Evolutionary conservation across 2,329 filamentous ascomycete genomes (phyloP).

Genomic region (Trichoderma asperellum): DNA sequence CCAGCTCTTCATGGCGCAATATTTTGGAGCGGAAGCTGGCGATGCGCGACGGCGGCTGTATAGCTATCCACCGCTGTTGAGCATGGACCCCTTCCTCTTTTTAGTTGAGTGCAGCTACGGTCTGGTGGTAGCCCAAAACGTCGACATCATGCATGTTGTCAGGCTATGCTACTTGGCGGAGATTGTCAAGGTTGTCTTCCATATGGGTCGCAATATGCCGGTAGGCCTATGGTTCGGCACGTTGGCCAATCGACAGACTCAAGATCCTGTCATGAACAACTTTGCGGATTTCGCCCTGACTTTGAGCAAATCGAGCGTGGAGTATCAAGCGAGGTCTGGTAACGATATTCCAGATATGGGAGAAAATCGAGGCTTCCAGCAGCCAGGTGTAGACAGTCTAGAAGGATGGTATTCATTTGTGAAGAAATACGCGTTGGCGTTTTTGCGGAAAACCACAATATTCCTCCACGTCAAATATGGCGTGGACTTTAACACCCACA

Average conservation of each 20-base stretch:
- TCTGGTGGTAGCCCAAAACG: conserved; percentile 66
- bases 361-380: conserved; percentile 56
- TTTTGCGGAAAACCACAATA: conserved; percentile 82
- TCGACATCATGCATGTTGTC: conserved; percentile 79
- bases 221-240: conserved; percentile 53
- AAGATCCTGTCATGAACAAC: conserved; percentile 54
- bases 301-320: conserved; percentile 52
- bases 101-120: conserved; percentile 77
- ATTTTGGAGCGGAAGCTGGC: conserved; percentile 49
- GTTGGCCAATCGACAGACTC: conserved; percentile 48
- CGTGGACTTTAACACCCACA: conserved; percentile 78
- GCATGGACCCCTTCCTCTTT: conserved; percentile 76
- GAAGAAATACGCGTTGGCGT: conserved; percentile 83
- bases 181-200: conserved; percentile 77
- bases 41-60: conserved; percentile 49
- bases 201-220: conserved; percentile 60
- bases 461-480: conserved; percentile 87
- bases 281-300: conserved; percentile 60
- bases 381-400: conserved; percentile 58
- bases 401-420: conserved; percentile 63
- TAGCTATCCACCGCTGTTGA: conserved; percentile 62
- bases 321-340: conserved; percentile 43
- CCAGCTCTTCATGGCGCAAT: conserved; percentile 71
- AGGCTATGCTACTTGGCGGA: conserved; percentile 89
- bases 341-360: conserved; percentile 36